Base-by-base conservation (phyloP, 352 stramenopile genomes). In the Globisporangium spiculum region DNA sequence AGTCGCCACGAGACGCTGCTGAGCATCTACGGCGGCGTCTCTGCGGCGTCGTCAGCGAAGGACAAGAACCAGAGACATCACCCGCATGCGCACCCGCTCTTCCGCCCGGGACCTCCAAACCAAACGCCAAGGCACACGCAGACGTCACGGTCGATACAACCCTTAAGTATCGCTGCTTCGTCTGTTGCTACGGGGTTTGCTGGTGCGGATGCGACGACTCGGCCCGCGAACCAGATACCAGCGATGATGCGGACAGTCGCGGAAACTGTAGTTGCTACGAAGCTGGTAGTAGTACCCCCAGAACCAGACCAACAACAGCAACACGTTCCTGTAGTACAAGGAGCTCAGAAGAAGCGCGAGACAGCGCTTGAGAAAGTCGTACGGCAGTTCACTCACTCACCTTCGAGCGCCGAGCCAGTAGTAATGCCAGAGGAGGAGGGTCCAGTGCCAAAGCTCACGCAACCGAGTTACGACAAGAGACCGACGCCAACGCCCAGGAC, bases 1-100 rank as follows among this genome's bases (percentile, higher is more conserved):
- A 61, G 56, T 50, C 56, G 56, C 4, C 56, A 61, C 56, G 56
- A 61, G 56, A 61, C 56, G 32, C 32, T 61, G n/a, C 32, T 61
- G 56, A 61, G 4, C 56, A 61, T 61, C 30, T 61, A 61, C 56
- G 56, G 56, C 10, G 56, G 16, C 41, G 16, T 50, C 41, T 20
- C 20, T 12, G 9, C 56, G 56, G 38, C 56, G 8, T 34, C 41
- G 20, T 14, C 32, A 9, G 20, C 20, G 20, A 61, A 46, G n/a
- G 56, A 48, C 56, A 61, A 16, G 56, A 48, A 20, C n/a, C 20
- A 36, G 32, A 34, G 20, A 26, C 56, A 0, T 18, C 32, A 22
- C 16, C 5, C 30, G 30, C 30, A 32, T 32, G 8, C 12, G 4
- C 56, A 20, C 32, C 26, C 36, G 20, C 56, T n/a, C 20, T 36